These are phyloP conservation scores for Botrytis fabae DNA, from an alignment of 2,329 filamentous ascomycete species.

Conservation along the genomic window DNA sequence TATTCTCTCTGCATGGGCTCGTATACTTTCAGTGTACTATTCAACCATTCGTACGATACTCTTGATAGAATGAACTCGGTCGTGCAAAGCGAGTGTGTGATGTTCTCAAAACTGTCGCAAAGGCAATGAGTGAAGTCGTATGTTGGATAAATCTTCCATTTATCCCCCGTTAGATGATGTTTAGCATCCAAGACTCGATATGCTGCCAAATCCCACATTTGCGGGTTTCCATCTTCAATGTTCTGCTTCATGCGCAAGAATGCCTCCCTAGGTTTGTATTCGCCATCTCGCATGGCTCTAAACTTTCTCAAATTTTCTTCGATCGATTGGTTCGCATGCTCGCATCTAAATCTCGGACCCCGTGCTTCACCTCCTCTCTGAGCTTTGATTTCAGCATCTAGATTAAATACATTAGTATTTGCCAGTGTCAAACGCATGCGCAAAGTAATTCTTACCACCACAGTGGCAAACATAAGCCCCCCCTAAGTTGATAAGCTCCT, in stretches of 20 bases:
- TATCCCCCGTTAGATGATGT: slow-evolving; percentile 76
- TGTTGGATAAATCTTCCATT: slow-evolving; percentile 93
- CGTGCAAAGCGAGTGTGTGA: slow-evolving; percentile 91
- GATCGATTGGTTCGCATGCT: slow-evolving; percentile 71
- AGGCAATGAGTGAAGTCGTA: slow-evolving; percentile 92
- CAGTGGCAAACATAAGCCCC: slow-evolving; percentile 87
- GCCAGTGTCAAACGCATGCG: not conserved
- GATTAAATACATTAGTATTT: slow-evolving; percentile 34
- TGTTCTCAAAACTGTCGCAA: slow-evolving; percentile 87
- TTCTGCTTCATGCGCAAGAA: slow-evolving; percentile 93
- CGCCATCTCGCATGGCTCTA: slow-evolving; percentile 84
- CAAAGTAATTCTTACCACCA: slow-evolving; percentile 47
- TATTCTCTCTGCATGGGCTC: slow-evolving; percentile 93
- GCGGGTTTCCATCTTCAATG: slow-evolving; percentile 79
- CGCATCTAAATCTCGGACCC: slow-evolving; percentile 74
- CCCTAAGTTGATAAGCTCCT: slow-evolving; percentile 73
- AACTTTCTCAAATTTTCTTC: slow-evolving; percentile 83
- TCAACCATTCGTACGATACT: slow-evolving; percentile 88
- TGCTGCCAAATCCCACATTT: slow-evolving; percentile 95
- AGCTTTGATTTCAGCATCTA: slow-evolving; percentile 76
- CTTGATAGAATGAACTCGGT: slow-evolving; percentile 86
- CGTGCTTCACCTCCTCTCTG: slow-evolving; percentile 79
- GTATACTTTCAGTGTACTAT: slow-evolving; percentile 78
- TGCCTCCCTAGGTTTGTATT: slow-evolving; percentile 81
- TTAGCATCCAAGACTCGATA: slow-evolving; percentile 78